phyloP scores from a whole-genome alignment of 768 basidiomycete species.

The Boletus edulis region DNA sequence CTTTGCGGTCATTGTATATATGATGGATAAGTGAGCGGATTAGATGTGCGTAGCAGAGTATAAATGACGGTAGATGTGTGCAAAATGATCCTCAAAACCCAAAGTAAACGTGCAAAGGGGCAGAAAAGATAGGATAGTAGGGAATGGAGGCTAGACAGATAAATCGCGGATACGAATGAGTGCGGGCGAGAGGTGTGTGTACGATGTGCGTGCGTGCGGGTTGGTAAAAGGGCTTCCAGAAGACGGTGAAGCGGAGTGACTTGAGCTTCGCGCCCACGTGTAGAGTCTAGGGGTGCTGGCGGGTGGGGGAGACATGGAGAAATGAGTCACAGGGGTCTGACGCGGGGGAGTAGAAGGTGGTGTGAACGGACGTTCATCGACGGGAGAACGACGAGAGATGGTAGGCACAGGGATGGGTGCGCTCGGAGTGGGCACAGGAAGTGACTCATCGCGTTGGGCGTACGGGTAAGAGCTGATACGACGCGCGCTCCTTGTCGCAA shows the following conservation, averaged over 20 bases:
- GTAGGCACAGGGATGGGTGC: constrained; percentile 31
- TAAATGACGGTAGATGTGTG: constrained; percentile 22
- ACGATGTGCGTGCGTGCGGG: constrained; percentile 56
- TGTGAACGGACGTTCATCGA: constrained; percentile 18
- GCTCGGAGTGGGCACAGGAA: constrained; percentile 22
- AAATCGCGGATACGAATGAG: constrained; percentile 47
- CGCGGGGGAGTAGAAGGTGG: constrained; percentile 34
- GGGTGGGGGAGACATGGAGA: constrained; percentile 52
- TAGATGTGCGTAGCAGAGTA: constrained; percentile 27
- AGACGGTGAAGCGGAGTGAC: constrained; percentile 35
- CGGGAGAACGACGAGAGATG: constrained; percentile 17
- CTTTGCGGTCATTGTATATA: constrained; percentile 31
- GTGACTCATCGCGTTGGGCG: neutral
- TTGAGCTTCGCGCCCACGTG: constrained; percentile 44
- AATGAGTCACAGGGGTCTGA: constrained; percentile 20
- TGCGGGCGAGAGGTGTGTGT: constrained; percentile 50
- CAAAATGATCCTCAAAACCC: constrained; percentile 12
- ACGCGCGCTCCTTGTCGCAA: neutral
- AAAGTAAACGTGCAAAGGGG: constrained; percentile 5
- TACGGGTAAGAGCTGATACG: neutral
- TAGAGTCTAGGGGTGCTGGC: constrained; percentile 57
- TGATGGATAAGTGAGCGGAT: constrained; percentile 36
- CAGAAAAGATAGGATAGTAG: constrained; percentile 7
- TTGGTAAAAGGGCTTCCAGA: constrained; percentile 54
- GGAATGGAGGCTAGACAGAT: constrained; percentile 10